Evolutionary conservation across 768 basidiomycete species (phyloP), one percentile per base, ranked within the genome.

Genomic region (Mycena filopes): DNA sequence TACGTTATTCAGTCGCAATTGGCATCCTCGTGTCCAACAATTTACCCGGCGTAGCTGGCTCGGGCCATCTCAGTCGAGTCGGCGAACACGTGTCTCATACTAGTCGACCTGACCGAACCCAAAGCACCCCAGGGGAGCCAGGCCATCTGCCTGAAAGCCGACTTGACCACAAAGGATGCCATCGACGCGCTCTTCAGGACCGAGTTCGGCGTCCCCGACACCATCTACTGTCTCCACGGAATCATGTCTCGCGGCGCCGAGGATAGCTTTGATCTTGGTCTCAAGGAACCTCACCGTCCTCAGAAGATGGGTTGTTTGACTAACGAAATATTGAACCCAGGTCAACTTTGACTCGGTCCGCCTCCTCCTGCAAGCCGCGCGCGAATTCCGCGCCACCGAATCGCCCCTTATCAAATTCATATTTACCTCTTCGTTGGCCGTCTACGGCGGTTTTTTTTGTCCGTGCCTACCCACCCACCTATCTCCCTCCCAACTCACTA

Each of bases 201-300:
- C 12, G 53, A 72, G 26, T 73, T 79, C 41, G 83, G 82, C 18
- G 66, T 81, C 6, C 82, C 82, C 0, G 80, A 81, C 64, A 80
- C 79, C 9, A 73, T 84, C 21, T 84, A 84, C 66, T 84, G 83
- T 60, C 73, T 84, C 26, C 84, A 86, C 70, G 88, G 88, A 2
- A 86, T 88, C 69, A 88, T 89, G 88, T 87, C 86, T 26, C 83
- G 87, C 18, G 86, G 86, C 38, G 81, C 86, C 18, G 88, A 89
- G 72, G 84, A 86, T 62, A 81, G 87, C 66, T 88, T 89, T 71
- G 84, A 86, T 43, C 71, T 88, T 1, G 87, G 86, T n/a, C 61
- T 84, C 26, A 81, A 83, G 76, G 83, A 81, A 11, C 20, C n/a
- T 9, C 26, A 4, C 12, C 45, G 16, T 7, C 47, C 4, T 9